phyloP scores from a whole-genome alignment of 257 asterid genomes.

The Solanum pimpinellifolium region DNA sequence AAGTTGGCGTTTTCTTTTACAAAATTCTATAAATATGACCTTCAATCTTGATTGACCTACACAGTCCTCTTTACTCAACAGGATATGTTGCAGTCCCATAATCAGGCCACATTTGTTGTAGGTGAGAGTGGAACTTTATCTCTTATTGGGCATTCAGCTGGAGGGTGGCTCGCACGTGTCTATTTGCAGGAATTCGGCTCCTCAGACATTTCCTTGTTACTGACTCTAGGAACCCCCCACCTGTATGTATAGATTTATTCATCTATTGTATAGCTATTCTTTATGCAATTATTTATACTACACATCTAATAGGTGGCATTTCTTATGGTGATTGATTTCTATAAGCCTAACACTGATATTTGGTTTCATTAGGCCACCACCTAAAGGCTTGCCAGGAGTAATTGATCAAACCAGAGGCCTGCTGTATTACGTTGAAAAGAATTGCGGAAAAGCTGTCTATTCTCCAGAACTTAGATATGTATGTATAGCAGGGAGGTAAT shows the following conservation, averaged over 20 bases:
- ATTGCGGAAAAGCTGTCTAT: conserved; percentile 78
- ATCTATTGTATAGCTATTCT: background rate
- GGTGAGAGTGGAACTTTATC: conserved; percentile 68
- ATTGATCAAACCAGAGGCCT: conserved; percentile 95
- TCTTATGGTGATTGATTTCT: background rate
- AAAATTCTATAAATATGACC: background rate
- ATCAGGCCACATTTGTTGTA: conserved; percentile 30
- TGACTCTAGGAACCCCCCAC: conserved; percentile 95
- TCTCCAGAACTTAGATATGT: conserved; percentile 77
- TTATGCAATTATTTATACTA: background rate
- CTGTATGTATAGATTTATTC: conserved; percentile 33
- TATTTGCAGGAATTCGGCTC: conserved; percentile 70
- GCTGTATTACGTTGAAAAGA: conserved; percentile 65
- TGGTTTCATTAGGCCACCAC: conserved; percentile 50
- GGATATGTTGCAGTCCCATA: conserved; percentile 19
- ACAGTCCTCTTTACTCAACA: conserved; percentile 10
- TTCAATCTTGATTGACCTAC: background rate
- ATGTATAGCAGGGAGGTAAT: conserved; percentile 90
- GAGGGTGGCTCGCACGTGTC: conserved; percentile 96
- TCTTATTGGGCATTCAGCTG: conserved; percentile 89
- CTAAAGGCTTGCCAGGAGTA: conserved; percentile 84
- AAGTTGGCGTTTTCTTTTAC: background rate
- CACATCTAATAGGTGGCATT: background rate
- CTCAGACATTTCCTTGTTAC: conserved; percentile 51
- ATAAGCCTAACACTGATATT: background rate